Conservation (phyloP, 331 rosid genomes). For the Pyrus hybrid region DNA sequence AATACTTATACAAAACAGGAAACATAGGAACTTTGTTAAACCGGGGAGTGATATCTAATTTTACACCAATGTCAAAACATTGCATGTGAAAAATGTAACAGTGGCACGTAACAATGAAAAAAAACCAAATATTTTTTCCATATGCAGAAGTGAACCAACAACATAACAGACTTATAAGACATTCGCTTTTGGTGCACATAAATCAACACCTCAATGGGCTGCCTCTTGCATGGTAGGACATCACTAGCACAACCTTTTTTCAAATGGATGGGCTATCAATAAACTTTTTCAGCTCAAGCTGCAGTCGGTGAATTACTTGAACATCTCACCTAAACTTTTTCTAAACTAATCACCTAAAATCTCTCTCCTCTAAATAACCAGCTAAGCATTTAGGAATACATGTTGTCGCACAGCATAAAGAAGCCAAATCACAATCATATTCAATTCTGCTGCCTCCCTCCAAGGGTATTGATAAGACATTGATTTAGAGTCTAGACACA, state of each 20-base stretch:
- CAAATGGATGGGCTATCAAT: neutral
- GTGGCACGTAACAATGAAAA: neutral
- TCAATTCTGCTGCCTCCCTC: neutral
- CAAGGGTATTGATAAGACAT: neutral
- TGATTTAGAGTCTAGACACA: neutral
- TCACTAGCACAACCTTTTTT: neutral
- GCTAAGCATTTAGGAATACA: neutral
- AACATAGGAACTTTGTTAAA: neutral
- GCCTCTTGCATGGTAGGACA: neutral
- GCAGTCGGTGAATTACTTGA: neutral
- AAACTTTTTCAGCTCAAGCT: neutral
- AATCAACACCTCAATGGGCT: neutral
- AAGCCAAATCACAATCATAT: neutral
- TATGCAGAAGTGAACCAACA: neutral
- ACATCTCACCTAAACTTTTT: neutral
- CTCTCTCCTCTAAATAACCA: neutral
- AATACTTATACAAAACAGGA: neutral
- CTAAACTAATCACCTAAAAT: neutral
- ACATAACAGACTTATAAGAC: neutral
- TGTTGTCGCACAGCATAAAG: neutral
- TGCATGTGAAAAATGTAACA: neutral
- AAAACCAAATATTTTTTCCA: neutral
- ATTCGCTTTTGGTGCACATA: neutral
- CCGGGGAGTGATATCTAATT: neutral
- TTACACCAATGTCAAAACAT: neutral